A percentile compares a stretch with the other conserved stretches of the same genome.
These are phyloP conservation scores for Ogataea parapolymorpha DNA, from an alignment of 805 yeast genomes.

Conservation along the genomic window DNA sequence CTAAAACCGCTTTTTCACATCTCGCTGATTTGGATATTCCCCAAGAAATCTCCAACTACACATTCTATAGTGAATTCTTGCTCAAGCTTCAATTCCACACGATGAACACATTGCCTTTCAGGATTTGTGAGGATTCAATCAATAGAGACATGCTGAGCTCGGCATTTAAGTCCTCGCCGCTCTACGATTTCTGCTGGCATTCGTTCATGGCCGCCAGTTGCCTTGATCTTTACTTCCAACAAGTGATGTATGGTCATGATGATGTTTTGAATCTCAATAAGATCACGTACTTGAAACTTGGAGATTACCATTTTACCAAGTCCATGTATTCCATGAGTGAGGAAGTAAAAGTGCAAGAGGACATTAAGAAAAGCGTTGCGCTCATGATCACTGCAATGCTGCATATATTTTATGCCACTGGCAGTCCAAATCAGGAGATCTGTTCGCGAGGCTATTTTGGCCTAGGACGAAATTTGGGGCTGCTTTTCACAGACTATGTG, in stretches of 20 bases:
- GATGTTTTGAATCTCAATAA: constrained; percentile 18
- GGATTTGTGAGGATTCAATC: constrained; percentile 16
- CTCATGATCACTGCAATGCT: constrained; percentile 18
- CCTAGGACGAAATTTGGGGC: constrained; percentile 19
- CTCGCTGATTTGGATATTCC: constrained; percentile 10
- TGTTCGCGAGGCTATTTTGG: constrained; percentile 20
- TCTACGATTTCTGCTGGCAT: constrained; percentile 22
- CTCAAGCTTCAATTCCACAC: constrained; percentile 16
- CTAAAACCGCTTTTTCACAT: constrained; percentile 18
- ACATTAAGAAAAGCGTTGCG: constrained; percentile 15
- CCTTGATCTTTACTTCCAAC: constrained; percentile 23
- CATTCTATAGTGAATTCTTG: constrained; percentile 17
- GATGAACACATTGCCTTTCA: constrained; percentile 18
- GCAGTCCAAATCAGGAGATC: constrained; percentile 16
- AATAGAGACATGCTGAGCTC: constrained; percentile 14
- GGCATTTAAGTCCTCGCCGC: constrained; percentile 8
- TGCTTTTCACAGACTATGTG: constrained; percentile 19
- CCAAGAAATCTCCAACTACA: constrained; percentile 16
- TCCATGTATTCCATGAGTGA: constrained; percentile 20
- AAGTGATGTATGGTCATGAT: constrained; percentile 19
- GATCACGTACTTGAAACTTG: constrained; percentile 18
- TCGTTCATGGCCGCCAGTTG: constrained; percentile 19
- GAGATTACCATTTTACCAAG: constrained; percentile 22
- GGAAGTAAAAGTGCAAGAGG: constrained; percentile 18
- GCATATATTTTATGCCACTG: constrained; percentile 22